A percentile compares a stretch with the other conserved stretches of the same genome.
These are phyloP conservation scores for Talaromyces sp. DNA, from an alignment of 2,329 filamentous ascomycete species.

Conservation along the genomic window DNA sequence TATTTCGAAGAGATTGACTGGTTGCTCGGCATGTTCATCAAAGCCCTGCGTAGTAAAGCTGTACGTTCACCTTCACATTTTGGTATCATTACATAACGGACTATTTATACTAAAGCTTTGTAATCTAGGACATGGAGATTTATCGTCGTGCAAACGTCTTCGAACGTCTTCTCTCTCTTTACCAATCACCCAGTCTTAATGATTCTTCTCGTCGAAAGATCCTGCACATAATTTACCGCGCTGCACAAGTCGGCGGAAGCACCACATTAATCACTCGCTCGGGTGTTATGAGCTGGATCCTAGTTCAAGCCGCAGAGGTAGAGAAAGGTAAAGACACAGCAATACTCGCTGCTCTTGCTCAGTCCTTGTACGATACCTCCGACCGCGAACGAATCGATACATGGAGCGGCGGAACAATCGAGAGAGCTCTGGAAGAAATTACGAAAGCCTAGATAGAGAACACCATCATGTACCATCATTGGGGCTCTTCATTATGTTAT, in stretches of 20 bases:
- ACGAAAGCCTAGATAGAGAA: slow-evolving; percentile 4
- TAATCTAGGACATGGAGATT: slow-evolving; percentile 48
- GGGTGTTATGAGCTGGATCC: slow-evolving; percentile 74
- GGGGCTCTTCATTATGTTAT: background rate
- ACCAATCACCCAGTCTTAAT: slow-evolving; percentile 66
- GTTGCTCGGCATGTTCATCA: slow-evolving; percentile 72
- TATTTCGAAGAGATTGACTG: slow-evolving; percentile 74
- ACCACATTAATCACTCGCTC: slow-evolving; percentile 79
- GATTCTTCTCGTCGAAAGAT: slow-evolving; percentile 65
- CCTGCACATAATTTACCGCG: slow-evolving; percentile 64
- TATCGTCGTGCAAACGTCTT: slow-evolving; percentile 66
- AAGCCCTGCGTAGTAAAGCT: slow-evolving; percentile 61
- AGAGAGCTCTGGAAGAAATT: slow-evolving; percentile 29
- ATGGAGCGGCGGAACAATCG: slow-evolving; percentile 64
- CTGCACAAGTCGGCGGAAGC: slow-evolving; percentile 70
- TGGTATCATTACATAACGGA: background rate
- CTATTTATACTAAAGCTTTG: slow-evolving; percentile 13
- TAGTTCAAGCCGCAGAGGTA: slow-evolving; percentile 59
- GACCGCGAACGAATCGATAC: slow-evolving; percentile 65
- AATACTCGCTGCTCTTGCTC: slow-evolving; percentile 59
- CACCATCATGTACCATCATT: slow-evolving; percentile 7
- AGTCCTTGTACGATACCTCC: slow-evolving; percentile 64
- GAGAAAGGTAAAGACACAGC: slow-evolving; percentile 42
- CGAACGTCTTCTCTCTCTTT: slow-evolving; percentile 72
- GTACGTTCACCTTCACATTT: slow-evolving; percentile 37